Percentiles rank a stretch among this genome's conserved stretches.
These are phyloP conservation scores for Tylopilus sp. DNA, from an alignment of 1,284 basidiomycete species.

Conservation along the genomic window DNA sequence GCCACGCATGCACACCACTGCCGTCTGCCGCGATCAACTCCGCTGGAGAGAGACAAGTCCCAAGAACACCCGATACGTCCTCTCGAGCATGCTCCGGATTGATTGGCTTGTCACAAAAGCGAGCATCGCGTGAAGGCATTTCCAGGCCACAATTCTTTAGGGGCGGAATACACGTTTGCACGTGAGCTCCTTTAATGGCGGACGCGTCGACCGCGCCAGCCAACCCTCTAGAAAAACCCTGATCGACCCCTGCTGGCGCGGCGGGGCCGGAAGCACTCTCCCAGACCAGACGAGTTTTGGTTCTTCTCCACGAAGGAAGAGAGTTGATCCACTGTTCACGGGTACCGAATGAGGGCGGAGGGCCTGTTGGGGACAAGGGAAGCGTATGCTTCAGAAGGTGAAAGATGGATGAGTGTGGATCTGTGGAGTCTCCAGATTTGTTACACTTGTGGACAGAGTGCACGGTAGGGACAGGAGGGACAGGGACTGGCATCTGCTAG, in stretches of 20 bases:
- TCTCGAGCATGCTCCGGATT: constrained; percentile 28
- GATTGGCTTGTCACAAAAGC: constrained; percentile 42
- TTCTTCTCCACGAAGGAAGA: constrained; percentile 65
- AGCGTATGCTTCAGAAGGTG: constrained; percentile 55
- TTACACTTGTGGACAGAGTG: constrained; percentile 62
- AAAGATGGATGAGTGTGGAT: constrained; percentile 43
- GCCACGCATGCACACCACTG: constrained; percentile 16
- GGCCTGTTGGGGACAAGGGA: constrained; percentile 56
- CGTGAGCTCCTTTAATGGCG: constrained; percentile 79
- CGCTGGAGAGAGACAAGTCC: constrained; percentile 14
- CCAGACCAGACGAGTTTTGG: constrained; percentile 63
- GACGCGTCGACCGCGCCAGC: constrained; percentile 63
- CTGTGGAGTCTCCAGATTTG: constrained; percentile 43
- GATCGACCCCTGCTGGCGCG: constrained; percentile 20
- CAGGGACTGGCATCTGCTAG: constrained; percentile 81
- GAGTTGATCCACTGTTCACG: constrained; percentile 72
- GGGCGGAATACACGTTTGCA: constrained; percentile 82
- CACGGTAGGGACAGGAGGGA: constrained; percentile 56
- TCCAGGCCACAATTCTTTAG: constrained; percentile 36
- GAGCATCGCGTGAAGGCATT: constrained; percentile 14
- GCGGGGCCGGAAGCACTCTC: constrained; percentile 46
- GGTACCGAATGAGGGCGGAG: constrained; percentile 60
- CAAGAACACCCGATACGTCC: constrained; percentile 21
- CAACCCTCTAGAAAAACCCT: constrained; percentile 74
- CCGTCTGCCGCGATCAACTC: constrained; percentile 16